Base-by-base conservation (phyloP, 306 rosid genomes). In the Castanopsis chinensis region DNA sequence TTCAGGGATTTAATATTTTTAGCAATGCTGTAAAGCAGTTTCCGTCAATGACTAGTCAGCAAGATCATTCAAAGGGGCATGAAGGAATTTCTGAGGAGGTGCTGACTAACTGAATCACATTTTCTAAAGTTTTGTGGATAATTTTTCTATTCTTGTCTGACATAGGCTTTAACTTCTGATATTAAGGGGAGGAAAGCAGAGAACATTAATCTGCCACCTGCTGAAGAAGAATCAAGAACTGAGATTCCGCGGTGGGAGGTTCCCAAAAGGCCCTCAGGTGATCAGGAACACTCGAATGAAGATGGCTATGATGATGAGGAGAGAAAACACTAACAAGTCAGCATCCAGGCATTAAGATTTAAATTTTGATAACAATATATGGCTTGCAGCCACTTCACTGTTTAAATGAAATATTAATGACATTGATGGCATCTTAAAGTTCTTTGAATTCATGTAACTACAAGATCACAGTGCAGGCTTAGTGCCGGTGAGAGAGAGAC, bases 1-100 rank as follows among this genome's bases (percentile, higher is more conserved):
- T 95, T 65, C 86, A 91, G 81, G 88, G 90, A 33, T 86, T 95
- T 82, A 91, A 76, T 72, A 78, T 91, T 74, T 93, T 93, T 75
- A 83, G 89, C 18, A 87, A 78, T 58, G 76, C 87, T 57, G 65
- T 83, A 25, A 83, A 87, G 82, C 69, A 79, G 70, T 45, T 73
- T 41, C 85, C 91, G 53, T 79, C 89, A 30, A 20, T 53, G 30
- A 17, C 71, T n/a, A 55, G 35, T 77, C 80, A 81, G 81, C 81
- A 79, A 55, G 86, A 45, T 25, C 69, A 64, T 57, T 60, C 61
- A 27, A 80, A 83, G 73, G 88, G 73, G 75, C 67, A 57, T 53
- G 83, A 76, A 79, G 86, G 85, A 69, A 76, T 71, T 67, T 75
- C 89, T 15, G 54, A 90, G 65, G 69, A 80, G 97, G 94, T 92